A percentile compares a stretch with the other conserved stretches of the same genome.
These are phyloP conservation scores for Tetrahymena borealis DNA, from an alignment of 73 alveolate species.

Conservation along the genomic window DNA sequence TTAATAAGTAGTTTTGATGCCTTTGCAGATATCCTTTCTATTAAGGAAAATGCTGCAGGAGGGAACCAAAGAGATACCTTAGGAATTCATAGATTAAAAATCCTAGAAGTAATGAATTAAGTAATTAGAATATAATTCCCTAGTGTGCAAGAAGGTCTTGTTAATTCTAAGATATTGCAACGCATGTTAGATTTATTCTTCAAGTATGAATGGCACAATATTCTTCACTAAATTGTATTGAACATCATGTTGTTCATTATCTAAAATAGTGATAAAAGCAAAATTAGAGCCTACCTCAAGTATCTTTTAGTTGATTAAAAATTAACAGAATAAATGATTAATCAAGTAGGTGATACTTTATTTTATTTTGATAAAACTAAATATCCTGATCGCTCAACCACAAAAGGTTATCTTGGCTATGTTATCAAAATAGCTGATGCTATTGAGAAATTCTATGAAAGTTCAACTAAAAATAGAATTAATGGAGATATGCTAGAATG, in stretches of 20 bases:
- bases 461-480: not conserved
- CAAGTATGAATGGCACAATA: not conserved
- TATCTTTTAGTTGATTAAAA: not conserved
- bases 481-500: not conserved
- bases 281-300: not conserved
- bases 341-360: not conserved
- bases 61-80: not conserved
- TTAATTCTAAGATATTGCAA: not conserved
- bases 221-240: not conserved
- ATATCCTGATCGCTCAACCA: not conserved
- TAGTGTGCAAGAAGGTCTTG: not conserved
- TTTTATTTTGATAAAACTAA: not conserved
- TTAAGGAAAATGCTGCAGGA: not conserved
- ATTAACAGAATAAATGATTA: not conserved
- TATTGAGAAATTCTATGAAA: not conserved
- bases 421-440: not conserved
- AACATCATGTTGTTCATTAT: not conserved
- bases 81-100: not conserved
- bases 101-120: not conserved
- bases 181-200: not conserved
- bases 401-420: not conserved
- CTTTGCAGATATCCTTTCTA: not conserved
- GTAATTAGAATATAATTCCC: not conserved
- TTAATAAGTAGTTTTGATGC: not conserved
- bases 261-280: not conserved